A percentile compares a stretch with the other conserved stretches of the same genome.
Conservation (phyloP, 2,329 filamentous ascomycete genomes). For the Aureobasidium sp. region DNA sequence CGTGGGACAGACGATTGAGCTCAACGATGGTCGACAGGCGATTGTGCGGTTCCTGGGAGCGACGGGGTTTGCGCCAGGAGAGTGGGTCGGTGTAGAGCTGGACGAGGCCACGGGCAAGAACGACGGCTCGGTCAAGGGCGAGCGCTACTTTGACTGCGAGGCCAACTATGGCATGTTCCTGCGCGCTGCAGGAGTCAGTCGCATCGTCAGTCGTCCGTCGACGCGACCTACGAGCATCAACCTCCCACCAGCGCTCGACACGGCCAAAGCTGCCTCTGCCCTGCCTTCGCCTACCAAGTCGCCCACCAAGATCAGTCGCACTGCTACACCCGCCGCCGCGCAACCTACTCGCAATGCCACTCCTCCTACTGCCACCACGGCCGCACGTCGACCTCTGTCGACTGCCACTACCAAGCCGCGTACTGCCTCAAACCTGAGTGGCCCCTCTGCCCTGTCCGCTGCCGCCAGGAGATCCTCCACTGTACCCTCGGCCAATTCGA, state of each 20-base stretch:
- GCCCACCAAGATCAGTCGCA: conserved; percentile 64
- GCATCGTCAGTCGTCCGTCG: conserved; percentile 30
- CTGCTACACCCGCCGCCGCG: conserved; percentile 51
- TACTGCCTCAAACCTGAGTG: conserved; percentile 29
- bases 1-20: conserved; percentile 67
- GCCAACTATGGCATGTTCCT: conserved; percentile 77
- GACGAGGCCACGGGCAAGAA: conserved; percentile 82
- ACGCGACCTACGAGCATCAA: background rate
- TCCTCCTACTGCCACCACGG: conserved; percentile 35
- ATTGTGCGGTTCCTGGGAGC: conserved; percentile 74
- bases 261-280: background rate
- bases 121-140: conserved; percentile 81
- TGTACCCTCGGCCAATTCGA: conserved; percentile 24
- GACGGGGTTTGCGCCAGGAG: conserved; percentile 71
- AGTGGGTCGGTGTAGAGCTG: conserved; percentile 87
- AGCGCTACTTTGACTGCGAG: conserved; percentile 79
- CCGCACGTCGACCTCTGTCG: conserved; percentile 29
- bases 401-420: conserved; percentile 43
- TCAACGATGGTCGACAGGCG: conserved; percentile 69
- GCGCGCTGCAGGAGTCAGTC: conserved; percentile 60
- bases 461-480: conserved; percentile 27
- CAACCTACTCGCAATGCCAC: conserved; percentile 19
- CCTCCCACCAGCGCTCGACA: background rate
- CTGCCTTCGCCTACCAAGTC: conserved; percentile 57
- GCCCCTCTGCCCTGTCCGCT: conserved; percentile 44